phyloP scores from a whole-genome alignment of 2,329 filamentous ascomycete genomes.

The Fusarium sp. region DNA sequence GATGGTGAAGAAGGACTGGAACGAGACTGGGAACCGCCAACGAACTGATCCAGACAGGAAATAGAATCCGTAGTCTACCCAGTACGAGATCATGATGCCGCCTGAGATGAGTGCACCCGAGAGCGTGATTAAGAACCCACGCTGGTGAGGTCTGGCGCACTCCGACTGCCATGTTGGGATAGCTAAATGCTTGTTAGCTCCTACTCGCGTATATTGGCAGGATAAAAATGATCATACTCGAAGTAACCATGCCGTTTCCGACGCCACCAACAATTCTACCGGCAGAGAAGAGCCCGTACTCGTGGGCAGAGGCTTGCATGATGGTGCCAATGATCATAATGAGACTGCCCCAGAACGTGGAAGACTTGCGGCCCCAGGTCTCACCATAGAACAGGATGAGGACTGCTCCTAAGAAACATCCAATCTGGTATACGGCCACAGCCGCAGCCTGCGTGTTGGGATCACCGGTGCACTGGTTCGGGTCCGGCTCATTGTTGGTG shows the following conservation, averaged over 20 bases:
- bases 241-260: constrained; percentile 62
- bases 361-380: constrained; percentile 51
- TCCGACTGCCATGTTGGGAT: constrained; percentile 56
- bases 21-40: constrained; percentile 60
- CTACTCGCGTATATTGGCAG: not conserved
- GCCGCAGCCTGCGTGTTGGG: constrained; percentile 10
- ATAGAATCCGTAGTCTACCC: constrained; percentile 55
- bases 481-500: constrained; percentile 1
- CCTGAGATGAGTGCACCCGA: constrained; percentile 56
- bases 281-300: constrained; percentile 58
- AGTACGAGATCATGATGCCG: constrained; percentile 50
- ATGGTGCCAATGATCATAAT: constrained; percentile 52
- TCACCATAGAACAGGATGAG: constrained; percentile 51
- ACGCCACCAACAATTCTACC: constrained; percentile 60
- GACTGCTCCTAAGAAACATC: constrained; percentile 44
- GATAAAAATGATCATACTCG: constrained; percentile 49
- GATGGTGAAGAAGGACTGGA: constrained; percentile 58
- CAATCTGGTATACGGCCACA: constrained; percentile 16
- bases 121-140: constrained; percentile 48
- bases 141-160: constrained; percentile 54
- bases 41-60: constrained; percentile 51
- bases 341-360: constrained; percentile 51
- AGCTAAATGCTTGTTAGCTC: constrained; percentile 19
- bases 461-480: constrained; percentile 6
- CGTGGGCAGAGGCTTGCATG: constrained; percentile 43